phyloP scores from a whole-genome alignment of 352 stramenopile genomes.

The Globisporangium barbulae region DNA sequence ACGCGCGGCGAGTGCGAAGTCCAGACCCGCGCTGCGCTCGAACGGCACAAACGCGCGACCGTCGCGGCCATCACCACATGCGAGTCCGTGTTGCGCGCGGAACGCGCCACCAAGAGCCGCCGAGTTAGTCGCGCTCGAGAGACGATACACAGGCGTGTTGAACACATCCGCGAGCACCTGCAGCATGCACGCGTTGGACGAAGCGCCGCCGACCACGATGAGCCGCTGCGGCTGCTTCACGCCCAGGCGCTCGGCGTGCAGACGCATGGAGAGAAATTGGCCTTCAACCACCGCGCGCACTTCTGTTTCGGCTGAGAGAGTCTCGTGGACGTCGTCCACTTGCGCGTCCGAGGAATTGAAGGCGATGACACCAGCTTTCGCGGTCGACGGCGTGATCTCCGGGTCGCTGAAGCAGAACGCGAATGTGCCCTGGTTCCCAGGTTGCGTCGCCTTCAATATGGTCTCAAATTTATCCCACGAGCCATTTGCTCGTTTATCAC shows the following conservation, averaged over 20 bases:
- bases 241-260: slow-evolving; percentile 55
- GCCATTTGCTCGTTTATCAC: slow-evolving; percentile 32
- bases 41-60: slow-evolving; percentile 30
- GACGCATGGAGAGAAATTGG: slow-evolving; percentile 56
- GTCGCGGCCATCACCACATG: slow-evolving; percentile 10
- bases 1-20: slow-evolving; percentile 37
- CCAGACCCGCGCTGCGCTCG: slow-evolving; percentile 30
- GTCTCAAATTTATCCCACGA: slow-evolving; percentile 58
- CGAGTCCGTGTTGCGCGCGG: slow-evolving; percentile 41
- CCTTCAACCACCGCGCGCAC: slow-evolving; percentile 65
- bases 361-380: slow-evolving; percentile 38
- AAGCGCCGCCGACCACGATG: slow-evolving; percentile 59
- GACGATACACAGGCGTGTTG: slow-evolving; percentile 45
- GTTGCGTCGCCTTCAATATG: slow-evolving; percentile 33
- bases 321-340: slow-evolving; percentile 17
- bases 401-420: slow-evolving; percentile 64
- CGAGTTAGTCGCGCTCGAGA: slow-evolving; percentile 39
- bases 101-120: slow-evolving; percentile 53
- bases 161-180: slow-evolving; percentile 65
- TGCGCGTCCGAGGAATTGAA: slow-evolving; percentile 31
- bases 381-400: slow-evolving; percentile 63
- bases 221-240: slow-evolving; percentile 45
- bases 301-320: slow-evolving; percentile 23
- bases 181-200: slow-evolving; percentile 50
- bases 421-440: slow-evolving; percentile 42